These are phyloP conservation scores for Trichosporon coremiiforme DNA, from an alignment of 1,284 basidiomycete genomes.

Conservation along the genomic window DNA sequence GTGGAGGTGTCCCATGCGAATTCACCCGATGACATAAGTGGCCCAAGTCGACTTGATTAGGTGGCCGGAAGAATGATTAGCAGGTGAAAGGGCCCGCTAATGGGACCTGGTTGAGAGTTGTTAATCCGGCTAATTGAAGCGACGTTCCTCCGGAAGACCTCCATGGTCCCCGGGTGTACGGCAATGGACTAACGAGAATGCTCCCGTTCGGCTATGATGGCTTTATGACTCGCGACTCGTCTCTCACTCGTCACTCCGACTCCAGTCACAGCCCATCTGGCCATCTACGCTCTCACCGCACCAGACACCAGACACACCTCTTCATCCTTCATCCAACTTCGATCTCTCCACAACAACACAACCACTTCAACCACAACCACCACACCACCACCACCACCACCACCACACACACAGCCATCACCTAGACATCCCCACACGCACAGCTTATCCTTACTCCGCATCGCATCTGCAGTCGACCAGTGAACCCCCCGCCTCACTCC, in stretches of 20 bases:
- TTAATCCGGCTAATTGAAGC: conserved; percentile 2
- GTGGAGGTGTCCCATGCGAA: background rate
- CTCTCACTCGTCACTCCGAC: background rate
- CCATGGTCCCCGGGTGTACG: too few relatives aligned
- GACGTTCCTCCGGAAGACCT: background rate
- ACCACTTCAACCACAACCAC: too few relatives aligned
- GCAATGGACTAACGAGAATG: background rate
- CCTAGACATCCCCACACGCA: background rate
- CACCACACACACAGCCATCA: background rate
- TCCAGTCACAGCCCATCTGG: background rate
- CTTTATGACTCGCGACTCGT: conserved; percentile 12
- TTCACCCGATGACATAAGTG: conserved; percentile 3
- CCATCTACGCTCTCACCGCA: background rate
- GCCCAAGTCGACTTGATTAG: background rate
- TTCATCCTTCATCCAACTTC: too few relatives aligned
- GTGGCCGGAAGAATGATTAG: background rate
- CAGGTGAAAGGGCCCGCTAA: background rate
- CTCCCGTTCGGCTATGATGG: conserved; percentile 11
- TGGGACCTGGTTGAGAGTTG: background rate
- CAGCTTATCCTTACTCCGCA: too few relatives aligned
- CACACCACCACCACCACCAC: too few relatives aligned
- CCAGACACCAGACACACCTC: background rate
- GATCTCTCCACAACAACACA: background rate
- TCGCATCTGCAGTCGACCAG: background rate
- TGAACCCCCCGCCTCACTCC: background rate